Evolutionary conservation across 177 flowering plant genomes (phyloP), one percentile per base, ranked within the genome.

Genomic region (Telopea speciosissima): DNA sequence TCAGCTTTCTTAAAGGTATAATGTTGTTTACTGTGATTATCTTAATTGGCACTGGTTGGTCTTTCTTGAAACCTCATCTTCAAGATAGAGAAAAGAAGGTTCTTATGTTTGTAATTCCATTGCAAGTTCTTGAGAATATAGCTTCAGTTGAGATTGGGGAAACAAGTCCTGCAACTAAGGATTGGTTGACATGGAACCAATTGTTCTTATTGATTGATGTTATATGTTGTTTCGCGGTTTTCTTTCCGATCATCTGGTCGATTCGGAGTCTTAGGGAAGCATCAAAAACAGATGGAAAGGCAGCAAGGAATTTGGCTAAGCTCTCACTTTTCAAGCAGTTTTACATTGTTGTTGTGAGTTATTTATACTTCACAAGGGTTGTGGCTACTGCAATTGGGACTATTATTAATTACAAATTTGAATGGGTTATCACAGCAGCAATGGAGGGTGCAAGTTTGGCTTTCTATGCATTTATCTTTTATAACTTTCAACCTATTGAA

Each of bases 201-300:
- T 60, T 79, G 23, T 80, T 83, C 67, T 69, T 85, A 68, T 54
- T 80, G 45, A 73, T 85, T 14, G 86, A 83, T 31, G 54, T 83
- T 2, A 63, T 74, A 1, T 81, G 86, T 69, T 82, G 86, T 54
- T 74, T 73, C 19, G 82, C 85, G 0, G 79, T 84, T 31, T 73
- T 84, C 52, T 79, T 82, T 49, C 88, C 86, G 0, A 81, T 85
- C 31, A 63, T 85, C 22, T 85, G 88, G 88, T 85, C 88, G 9
- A 83, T 85, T 12, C 75, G 70, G 62, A 76, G 73, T 56, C 79
- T 85, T 31, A 23, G 76, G 1, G 86, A 83, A 73, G 77, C 88
- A 0, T 79, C 85, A 0, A 81, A 73, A 68, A 81, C 81, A 0
- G 88, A 85, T 45, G 88, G 88, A 1, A 85, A 85, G 73, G 88